Conservation (phyloP, 1,139 yeast genomes). For the Suhomyces taliae region DNA sequence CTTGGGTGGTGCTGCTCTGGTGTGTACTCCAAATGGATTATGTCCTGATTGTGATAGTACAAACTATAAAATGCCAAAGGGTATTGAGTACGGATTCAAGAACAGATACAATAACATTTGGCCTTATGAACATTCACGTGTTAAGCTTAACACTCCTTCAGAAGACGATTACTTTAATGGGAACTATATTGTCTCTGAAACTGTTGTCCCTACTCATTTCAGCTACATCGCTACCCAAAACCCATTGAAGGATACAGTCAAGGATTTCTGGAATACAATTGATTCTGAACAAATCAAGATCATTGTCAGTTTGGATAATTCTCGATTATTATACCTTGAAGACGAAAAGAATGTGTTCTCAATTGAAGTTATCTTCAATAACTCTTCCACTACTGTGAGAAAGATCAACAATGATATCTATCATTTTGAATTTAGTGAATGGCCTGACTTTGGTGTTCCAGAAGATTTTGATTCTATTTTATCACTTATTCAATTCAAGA, state of each 20-base stretch:
- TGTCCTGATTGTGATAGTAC: constrained; percentile 47
- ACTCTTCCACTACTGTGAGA: constrained; percentile 19
- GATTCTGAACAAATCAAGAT: constrained; percentile 61
- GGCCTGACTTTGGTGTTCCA: constrained; percentile 86
- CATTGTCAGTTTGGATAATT: constrained; percentile 67
- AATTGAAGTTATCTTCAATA: constrained; percentile 9
- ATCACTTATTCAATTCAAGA: constrained; percentile 52
- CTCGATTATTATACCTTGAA: constrained; percentile 15
- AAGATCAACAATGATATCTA: constrained; percentile 35
- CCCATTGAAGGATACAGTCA: constrained; percentile 39
- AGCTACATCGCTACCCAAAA: constrained; percentile 48
- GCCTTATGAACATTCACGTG: constrained; percentile 50
- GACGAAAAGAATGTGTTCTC: constrained; percentile 5
- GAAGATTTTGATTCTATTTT: constrained; percentile 52
- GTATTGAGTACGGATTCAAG: constrained; percentile 46
- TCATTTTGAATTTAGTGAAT: constrained; percentile 69
- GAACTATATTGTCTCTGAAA: constrained; percentile 30
- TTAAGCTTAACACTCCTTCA: constrained; percentile 27
- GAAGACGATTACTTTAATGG: constrained; percentile 47
- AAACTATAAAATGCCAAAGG: constrained; percentile 53
- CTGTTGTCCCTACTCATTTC: constrained; percentile 18
- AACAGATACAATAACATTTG: constrained; percentile 48
- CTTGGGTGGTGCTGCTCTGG: constrained; percentile 6
- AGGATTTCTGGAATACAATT: constrained; percentile 45
- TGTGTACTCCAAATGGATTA: constrained; percentile 45